These are phyloP conservation scores for Trichocomaceae sp. DNA, from an alignment of 2,329 filamentous ascomycete species.

Conservation along the genomic window DNA sequence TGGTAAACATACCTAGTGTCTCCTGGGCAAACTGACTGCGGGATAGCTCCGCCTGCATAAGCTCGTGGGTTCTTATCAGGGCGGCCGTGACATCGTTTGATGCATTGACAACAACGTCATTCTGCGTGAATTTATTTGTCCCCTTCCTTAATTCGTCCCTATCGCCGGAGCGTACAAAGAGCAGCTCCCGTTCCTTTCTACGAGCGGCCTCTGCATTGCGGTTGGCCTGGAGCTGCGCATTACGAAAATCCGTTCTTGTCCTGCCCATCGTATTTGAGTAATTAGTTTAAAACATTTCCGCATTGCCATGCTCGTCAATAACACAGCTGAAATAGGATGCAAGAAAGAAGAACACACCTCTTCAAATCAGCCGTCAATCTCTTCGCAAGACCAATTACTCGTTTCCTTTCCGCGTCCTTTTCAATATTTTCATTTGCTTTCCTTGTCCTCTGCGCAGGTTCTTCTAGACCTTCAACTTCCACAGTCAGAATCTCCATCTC, in stretches of 20 bases:
- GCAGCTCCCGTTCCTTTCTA: slow-evolving; percentile 66
- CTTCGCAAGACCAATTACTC: slow-evolving; percentile 60
- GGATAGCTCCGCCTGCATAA: slow-evolving; percentile 77
- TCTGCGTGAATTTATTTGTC: slow-evolving; percentile 54
- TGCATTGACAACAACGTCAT: slow-evolving; percentile 66
- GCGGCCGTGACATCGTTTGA: slow-evolving; percentile 78
- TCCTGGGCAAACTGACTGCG: slow-evolving; percentile 86
- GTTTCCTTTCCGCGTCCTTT: slow-evolving; percentile 56
- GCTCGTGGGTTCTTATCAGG: slow-evolving; percentile 74
- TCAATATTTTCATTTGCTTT: slow-evolving; percentile 42
- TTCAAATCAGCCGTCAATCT: slow-evolving; percentile 65
- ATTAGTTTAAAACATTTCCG: not conserved
- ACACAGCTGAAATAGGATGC: slow-evolving; percentile 1
- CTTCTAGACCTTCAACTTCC: slow-evolving; percentile 64
- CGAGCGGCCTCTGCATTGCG: slow-evolving; percentile 66
- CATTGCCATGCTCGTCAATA: not conserved
- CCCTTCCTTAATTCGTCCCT: slow-evolving; percentile 24
- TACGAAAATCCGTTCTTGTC: slow-evolving; percentile 64
- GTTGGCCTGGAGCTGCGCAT: slow-evolving; percentile 73
- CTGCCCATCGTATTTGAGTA: slow-evolving; percentile 24
- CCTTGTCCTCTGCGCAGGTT: slow-evolving; percentile 30
- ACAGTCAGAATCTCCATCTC: slow-evolving; percentile 74
- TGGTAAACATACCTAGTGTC: slow-evolving; percentile 52
- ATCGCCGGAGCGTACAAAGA: slow-evolving; percentile 53
- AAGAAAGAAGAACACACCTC: slow-evolving; percentile 44